A percentile compares a stretch with the other conserved stretches of the same genome.
Conservation (phyloP, 352 stramenopile species). For the Phytopythium vexans region DNA sequence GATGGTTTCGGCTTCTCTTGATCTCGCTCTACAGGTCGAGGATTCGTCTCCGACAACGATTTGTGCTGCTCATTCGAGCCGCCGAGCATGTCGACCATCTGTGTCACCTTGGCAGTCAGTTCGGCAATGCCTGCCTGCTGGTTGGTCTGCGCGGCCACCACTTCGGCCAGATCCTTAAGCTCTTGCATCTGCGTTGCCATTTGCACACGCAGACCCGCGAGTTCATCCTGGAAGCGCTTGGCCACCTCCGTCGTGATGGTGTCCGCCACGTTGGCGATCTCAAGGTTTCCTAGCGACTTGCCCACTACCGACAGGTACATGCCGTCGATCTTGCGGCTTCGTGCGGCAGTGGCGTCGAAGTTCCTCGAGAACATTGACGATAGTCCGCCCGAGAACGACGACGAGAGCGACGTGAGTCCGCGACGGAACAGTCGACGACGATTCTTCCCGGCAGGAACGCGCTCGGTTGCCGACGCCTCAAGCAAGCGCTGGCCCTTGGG, state of each 20-base stretch:
- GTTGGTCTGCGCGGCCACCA: conserved; percentile 10
- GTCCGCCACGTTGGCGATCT: conserved; percentile 19
- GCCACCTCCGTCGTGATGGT: conserved; percentile 28
- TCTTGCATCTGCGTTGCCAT: conserved; percentile 28
- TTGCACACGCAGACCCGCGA: conserved; percentile 26
- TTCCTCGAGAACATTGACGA: background rate
- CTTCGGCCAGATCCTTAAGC: conserved; percentile 21
- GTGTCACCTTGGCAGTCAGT: conserved; percentile 15
- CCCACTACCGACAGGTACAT: conserved; percentile 17
- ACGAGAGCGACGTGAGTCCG: conserved; percentile 23
- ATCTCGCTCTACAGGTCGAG: background rate
- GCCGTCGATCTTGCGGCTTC: conserved; percentile 21
- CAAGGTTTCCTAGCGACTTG: conserved; percentile 9
- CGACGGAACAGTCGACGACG: conserved; percentile 17
- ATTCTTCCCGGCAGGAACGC: conserved; percentile 6
- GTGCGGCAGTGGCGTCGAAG: conserved; percentile 2
- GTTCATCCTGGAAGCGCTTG: conserved; percentile 29
- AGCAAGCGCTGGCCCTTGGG: conserved; percentile 27
- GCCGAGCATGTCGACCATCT: conserved; percentile 21
- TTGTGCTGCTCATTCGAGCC: conserved; percentile 1
- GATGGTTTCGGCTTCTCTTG: background rate
- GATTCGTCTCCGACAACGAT: background rate
- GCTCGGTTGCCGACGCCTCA: conserved; percentile 15
- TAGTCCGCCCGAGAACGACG: conserved; percentile 11
- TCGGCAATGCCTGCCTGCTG: conserved; percentile 7